Evolutionary conservation across 179 eudicot genomes (phyloP).

Genomic region (Heliamphora pulchella): DNA sequence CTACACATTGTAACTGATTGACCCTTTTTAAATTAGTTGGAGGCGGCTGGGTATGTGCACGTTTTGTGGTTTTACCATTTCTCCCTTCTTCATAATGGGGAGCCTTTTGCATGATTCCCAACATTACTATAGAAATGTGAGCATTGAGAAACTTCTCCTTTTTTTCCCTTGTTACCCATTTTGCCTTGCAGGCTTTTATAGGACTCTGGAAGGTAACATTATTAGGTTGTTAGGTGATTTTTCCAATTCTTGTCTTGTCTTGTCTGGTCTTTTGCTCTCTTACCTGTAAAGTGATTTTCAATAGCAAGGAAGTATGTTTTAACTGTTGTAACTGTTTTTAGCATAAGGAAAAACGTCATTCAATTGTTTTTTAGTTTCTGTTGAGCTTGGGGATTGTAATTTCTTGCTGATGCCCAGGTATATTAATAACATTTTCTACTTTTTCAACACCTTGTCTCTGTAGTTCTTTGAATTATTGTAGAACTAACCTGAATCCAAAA

Average conservation of each 20-base stretch:
- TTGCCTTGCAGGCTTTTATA: slow-evolving; percentile 4
- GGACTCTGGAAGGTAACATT: slow-evolving; percentile 5
- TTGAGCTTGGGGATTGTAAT: background rate
- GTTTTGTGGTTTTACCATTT: slow-evolving; percentile 19
- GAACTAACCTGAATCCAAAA: too few species aligned
- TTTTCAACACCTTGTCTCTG: background rate
- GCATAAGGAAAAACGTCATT: background rate
- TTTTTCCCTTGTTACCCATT: slow-evolving; percentile 10
- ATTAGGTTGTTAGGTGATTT: slow-evolving; percentile 9
- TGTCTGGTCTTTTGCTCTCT: background rate
- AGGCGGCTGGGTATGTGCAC: slow-evolving; percentile 13
- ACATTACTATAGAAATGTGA: slow-evolving; percentile 13
- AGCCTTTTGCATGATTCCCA: background rate
- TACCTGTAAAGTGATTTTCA: slow-evolving; percentile 25
- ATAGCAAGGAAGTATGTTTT: slow-evolving; percentile 18
- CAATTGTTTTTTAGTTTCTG: background rate
- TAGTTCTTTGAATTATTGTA: background rate
- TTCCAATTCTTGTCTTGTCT: background rate
- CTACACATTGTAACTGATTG: slow-evolving; percentile 15
- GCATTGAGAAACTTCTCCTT: slow-evolving; percentile 8
- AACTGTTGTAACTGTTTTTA: slow-evolving; percentile 23
- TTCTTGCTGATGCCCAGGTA: background rate
- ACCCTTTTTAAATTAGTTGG: slow-evolving; percentile 18
- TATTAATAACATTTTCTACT: background rate
- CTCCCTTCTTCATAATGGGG: background rate